These are phyloP conservation scores for Cladosporium colombiae DNA, from an alignment of 2,329 filamentous ascomycete species.

Conservation along the genomic window DNA sequence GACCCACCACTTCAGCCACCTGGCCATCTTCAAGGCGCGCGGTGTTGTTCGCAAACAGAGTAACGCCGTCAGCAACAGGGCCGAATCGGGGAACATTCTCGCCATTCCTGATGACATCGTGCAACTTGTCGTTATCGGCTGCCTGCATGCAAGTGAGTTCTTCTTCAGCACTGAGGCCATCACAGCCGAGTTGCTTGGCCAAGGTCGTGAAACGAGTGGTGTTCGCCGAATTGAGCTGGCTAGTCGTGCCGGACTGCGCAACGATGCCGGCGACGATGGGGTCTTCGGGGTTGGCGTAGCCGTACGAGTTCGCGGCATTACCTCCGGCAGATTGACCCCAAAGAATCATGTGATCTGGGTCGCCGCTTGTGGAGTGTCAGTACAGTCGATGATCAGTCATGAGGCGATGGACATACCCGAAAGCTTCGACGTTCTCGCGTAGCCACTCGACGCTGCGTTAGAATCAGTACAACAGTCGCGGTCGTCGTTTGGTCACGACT, in stretches of 20 bases:
- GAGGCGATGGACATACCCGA: constrained; percentile 14
- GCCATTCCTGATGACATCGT: constrained; percentile 10
- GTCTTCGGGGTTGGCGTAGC: constrained; percentile 24
- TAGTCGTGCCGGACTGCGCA: constrained; percentile 23
- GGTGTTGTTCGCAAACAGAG: constrained; percentile 23
- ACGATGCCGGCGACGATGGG: constrained; percentile 25
- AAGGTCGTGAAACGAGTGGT: constrained; percentile 7
- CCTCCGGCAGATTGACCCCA: constrained; percentile 26
- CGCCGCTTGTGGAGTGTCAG: constrained; percentile 14
- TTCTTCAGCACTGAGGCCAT: constrained; percentile 1
- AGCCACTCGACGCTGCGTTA: constrained; percentile 24
- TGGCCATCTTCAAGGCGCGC: constrained; percentile 21
- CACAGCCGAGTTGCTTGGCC: constrained; percentile 7
- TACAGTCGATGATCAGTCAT: too few relatives aligned
- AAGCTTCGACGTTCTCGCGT: constrained; percentile 25
- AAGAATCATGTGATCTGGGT: constrained; percentile 24
- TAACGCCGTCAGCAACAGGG: constrained; percentile 23
- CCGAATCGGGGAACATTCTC: constrained; percentile 19
- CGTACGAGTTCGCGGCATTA: constrained; percentile 22
- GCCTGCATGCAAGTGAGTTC: constrained; percentile 17
- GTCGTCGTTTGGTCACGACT: not conserved
- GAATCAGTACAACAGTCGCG: not conserved
- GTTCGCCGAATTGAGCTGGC: constrained; percentile 3
- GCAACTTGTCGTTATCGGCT: not conserved
- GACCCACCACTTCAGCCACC: constrained; percentile 22